Base-by-base conservation (phyloP, 345 rosid species). In the Kandelia obovata region DNA sequence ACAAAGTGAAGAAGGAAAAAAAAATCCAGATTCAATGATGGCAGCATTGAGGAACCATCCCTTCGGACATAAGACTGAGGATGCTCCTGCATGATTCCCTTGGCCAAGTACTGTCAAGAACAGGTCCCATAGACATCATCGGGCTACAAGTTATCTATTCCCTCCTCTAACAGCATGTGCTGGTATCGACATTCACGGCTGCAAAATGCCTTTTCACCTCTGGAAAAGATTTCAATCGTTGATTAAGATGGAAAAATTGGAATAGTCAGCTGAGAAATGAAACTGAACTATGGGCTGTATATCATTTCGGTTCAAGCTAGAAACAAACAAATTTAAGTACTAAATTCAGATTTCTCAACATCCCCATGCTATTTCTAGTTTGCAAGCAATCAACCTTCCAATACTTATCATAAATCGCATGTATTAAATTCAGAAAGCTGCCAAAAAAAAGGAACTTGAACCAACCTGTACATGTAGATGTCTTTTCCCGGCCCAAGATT, bases 181-280 rank as follows among this genome's bases (percentile, higher is more conserved):
- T 83, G 75, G 59, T 84, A 73, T 68, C 97, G 69, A 86, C 97
- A 93, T 69, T 88, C 96, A 27, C 72, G 47, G 80, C 98, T 93
- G 89, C 98, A 91, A 70, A 93, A 91, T 32, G 98, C 91, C 77
- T 84, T 91, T 72, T 89, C 96, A 35, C 96, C 97, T 76, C 94
- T 93, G 80, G 31, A 83, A 77, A 4, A 53, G 1, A 57, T 37
- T 53, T 34, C 5, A 64, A 62, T 6, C 34, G 58, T 30, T 32
- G 23, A 26, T 55, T 55, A 5, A 23, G 11, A 55, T 55, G 21
- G 27, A 55, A 53, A 53, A 21, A 66, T 37, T 10, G 15, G 15
- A 43, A 43, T 15, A 43, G 49, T 13, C 49, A 43, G 49, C 49
- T 11, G 49, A 43, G 16, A 43, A 15, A 43, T 43, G 49, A 43